phyloP scores from a whole-genome alignment of 129 eudicot genomes.

The Flaveria sonorensis region DNA sequence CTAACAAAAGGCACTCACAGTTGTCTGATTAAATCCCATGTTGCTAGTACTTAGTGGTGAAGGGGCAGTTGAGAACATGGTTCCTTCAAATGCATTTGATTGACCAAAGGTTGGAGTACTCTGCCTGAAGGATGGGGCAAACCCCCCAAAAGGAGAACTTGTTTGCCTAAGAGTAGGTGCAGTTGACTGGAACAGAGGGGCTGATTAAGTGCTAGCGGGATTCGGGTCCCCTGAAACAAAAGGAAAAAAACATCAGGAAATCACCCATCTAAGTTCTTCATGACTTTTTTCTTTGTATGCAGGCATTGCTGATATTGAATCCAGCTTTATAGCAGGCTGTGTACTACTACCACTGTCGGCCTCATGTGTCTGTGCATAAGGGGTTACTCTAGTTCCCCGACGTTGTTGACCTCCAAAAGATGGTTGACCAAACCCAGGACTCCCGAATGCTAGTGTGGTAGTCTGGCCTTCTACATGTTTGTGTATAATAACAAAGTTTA shows the following conservation, averaged over 20 bases:
- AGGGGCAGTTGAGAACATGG: constrained; percentile 59
- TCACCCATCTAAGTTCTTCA: constrained; percentile 84
- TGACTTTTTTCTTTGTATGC: constrained; percentile 86
- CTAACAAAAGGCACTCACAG: constrained; percentile 53
- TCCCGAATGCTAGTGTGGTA: constrained; percentile 67
- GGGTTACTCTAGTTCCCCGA: constrained; percentile 72
- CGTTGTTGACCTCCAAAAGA: constrained; percentile 63
- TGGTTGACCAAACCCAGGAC: constrained; percentile 65
- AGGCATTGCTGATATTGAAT: constrained; percentile 88
- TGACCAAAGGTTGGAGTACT: constrained; percentile 59
- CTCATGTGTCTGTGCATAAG: constrained; percentile 72
- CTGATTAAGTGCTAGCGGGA: constrained; percentile 75
- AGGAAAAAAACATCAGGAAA: not conserved
- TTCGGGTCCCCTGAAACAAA: constrained; percentile 64
- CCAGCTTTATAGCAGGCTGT: constrained; percentile 69
- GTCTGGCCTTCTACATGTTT: constrained; percentile 65
- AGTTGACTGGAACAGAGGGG: constrained; percentile 73
- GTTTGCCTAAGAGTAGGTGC: constrained; percentile 76
- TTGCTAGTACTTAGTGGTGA: constrained; percentile 43
- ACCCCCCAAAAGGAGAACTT: constrained; percentile 68
- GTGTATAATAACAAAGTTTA: not conserved
- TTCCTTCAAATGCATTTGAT: constrained; percentile 31
- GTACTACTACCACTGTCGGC: constrained; percentile 53
- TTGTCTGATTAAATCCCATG: constrained; percentile 66
- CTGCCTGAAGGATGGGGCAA: constrained; percentile 60